Base-by-base conservation (phyloP, 164 flowering plant genomes). In the Macadamia tetraphylla region DNA sequence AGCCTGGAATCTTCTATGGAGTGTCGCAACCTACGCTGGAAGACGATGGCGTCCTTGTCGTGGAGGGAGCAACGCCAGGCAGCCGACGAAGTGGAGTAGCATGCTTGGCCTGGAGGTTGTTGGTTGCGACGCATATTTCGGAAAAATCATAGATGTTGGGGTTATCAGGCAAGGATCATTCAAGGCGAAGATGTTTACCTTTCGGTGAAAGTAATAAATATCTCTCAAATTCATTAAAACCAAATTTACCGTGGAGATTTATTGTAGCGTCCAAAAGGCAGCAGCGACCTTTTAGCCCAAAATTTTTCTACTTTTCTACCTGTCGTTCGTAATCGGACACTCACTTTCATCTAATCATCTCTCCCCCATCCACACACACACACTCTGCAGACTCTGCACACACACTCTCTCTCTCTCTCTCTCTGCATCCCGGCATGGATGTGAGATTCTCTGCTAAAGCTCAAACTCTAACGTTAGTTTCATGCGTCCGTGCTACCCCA, bases 51-150 rank as follows among this genome's bases (percentile, higher is more conserved):
- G 63, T 84, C 82, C 8, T 73, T 77, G 57, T 74, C 80, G 12
- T 88, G 84, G 14, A 89, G 56, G 12, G 62, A 29, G 79, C 94
- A 87, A 32, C 85, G 83, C 98, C 98, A 94, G 40, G 83, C 81
- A 42, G 86, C 72, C 46, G 91, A 74, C 55, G 97, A 77, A 14
- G 81, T 64, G 13, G 86, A 78, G 71, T 76, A 58, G 6, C 79
- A 23, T 23, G 82, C 9, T 78, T 75, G 31, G 81, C 67, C 66
- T 72, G 76, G 78, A 85, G 80, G 58, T 80, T 81, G 72, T 73
- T 72, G 48, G 92, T 87, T 60, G 88, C 88, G 42, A 79, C 8
- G 66, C 73, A 61, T 66, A 87, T 82, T 63, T 87, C 87, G 5
- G 81, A 61, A 75, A 85, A 74, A 35, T 79, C 71, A 70, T 84